Percentiles rank a stretch among this genome's conserved stretches.
Conservation (phyloP, 2,329 filamentous ascomycete species). For the Piedraia hortae region DNA sequence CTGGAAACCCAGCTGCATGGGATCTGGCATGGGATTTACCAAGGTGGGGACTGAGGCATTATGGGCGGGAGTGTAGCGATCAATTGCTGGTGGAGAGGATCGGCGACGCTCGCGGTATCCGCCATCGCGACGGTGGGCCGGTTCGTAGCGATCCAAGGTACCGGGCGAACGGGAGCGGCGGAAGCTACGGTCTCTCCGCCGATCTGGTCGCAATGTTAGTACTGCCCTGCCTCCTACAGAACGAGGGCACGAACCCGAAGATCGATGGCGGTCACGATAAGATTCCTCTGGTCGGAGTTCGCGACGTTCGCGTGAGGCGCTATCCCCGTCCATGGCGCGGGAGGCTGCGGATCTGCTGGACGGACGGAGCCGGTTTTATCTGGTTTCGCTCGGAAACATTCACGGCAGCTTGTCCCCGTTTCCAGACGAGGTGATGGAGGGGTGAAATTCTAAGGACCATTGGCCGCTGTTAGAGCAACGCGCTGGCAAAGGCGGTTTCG, state of each 20-base stretch:
- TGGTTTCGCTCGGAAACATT: no score
- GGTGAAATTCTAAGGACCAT: no score
- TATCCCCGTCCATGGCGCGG: no score
- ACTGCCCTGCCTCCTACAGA: no score
- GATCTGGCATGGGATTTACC: slow-evolving; percentile 42
- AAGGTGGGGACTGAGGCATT: slow-evolving; percentile 20
- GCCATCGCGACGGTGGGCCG: slow-evolving; percentile 35
- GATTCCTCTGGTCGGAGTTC: slow-evolving; percentile 5
- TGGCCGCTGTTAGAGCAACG: no score
- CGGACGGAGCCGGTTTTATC: no score
- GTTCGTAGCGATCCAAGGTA: slow-evolving; percentile 51
- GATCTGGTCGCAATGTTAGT: no score
- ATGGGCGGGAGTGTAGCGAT: slow-evolving; percentile 60
- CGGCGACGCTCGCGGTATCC: slow-evolving; percentile 32
- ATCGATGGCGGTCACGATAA: slow-evolving; percentile 7
- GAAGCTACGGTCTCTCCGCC: slow-evolving; percentile 20
- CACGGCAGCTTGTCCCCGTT: no score
- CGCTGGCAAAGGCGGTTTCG: no score
- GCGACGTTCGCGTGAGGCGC: slow-evolving; percentile 3
- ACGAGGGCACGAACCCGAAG: slow-evolving; percentile 3
- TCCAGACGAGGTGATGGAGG: no score
- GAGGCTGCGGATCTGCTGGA: no score
- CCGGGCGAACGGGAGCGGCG: slow-evolving; percentile 48
- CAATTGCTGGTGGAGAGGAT: slow-evolving; percentile 39
- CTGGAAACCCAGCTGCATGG: slow-evolving; percentile 45